Evolutionary conservation across 768 basidiomycete genomes (phyloP), one percentile per base, ranked within the genome.

Genomic region (Naganishia antarctica): DNA sequence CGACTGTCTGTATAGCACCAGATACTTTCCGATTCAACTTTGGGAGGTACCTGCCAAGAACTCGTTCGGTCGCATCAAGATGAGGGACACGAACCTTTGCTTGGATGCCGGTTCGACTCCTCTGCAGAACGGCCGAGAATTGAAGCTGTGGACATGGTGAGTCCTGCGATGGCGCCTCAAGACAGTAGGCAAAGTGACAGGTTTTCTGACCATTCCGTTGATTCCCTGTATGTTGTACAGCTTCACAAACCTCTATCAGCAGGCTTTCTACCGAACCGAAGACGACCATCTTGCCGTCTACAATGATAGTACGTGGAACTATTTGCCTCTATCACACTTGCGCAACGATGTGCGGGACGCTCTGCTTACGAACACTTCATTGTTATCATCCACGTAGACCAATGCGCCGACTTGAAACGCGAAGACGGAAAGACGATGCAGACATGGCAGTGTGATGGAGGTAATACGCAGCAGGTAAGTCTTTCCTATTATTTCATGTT

Each of bases 221-320:
- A 15, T 31, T 40, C 26, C 40, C 26, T 34, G 6, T 37, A 28
- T 23, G 25, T 21, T 11, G 21, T 13, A 18, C 40, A 68, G 61
- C 60, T 69, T 63, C 57, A 18, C 28, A 16, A 61, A 50, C 37
- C 53, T 69, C 13, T 41, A 43, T 37, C 59, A 51, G 43, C 64
- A 69, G 51, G 41, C 60, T 23, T 68, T 61, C 44, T 68, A 63
- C 50, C 46, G 61, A 40, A 68, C 68, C 1, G 64, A 62, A 0
- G 68, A 68, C 61, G 47, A 65, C 60, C 46, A 60, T 29, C 62
- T 66, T 34, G 65, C 65, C 16, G 43, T 66, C 13, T 46, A 44
- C 16, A 26, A 45, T 41, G 65, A 41, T 32, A 23, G 49, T 50
- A 45, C 31, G 63, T 53, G 41, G 25, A 21, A 3, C n/a, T 8